Evolutionary conservation across 257 asterid genomes (phyloP).

Genomic region (Rhazya stricta): DNA sequence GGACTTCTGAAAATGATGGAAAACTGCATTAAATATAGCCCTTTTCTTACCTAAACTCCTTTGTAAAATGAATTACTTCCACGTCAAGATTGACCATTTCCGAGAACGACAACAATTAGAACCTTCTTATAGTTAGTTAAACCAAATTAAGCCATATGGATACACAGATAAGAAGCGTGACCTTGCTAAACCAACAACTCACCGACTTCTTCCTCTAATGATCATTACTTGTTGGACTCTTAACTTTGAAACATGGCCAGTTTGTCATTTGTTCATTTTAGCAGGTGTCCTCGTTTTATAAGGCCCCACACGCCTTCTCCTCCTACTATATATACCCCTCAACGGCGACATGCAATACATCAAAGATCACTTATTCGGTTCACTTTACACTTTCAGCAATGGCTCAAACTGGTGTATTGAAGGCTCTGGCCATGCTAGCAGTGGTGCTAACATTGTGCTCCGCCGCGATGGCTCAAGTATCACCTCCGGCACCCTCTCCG

Average conservation of each 20-base stretch:
- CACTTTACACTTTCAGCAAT: neutral
- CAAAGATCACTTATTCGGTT: neutral
- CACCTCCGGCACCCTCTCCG: neutral
- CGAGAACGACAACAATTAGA: neutral
- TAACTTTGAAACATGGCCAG: conserved; percentile 2
- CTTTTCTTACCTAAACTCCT: neutral
- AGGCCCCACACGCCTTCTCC: conserved; percentile 1
- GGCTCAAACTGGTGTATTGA: neutral
- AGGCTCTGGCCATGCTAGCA: neutral
- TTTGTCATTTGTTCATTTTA: conserved; percentile 1
- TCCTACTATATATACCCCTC: neutral
- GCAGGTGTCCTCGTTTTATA: conserved; percentile 7
- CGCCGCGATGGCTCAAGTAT: conserved; percentile 5
- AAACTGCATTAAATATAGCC: neutral
- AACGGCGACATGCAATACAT: neutral
- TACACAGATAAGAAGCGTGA: neutral
- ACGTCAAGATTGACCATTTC: neutral
- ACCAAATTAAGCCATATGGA: neutral
- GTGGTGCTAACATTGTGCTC: conserved; percentile 4
- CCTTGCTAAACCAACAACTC: neutral
- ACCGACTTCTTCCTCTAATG: neutral
- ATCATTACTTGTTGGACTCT: conserved; percentile 2
- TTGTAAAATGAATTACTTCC: neutral
- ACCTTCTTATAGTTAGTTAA: neutral
- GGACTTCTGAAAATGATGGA: neutral